Percentiles rank a stretch among this genome's conserved stretches.
Evolutionary conservation across 2,329 filamentous ascomycete species (phyloP).

Genomic region (Stemphylium lycopersici): DNA sequence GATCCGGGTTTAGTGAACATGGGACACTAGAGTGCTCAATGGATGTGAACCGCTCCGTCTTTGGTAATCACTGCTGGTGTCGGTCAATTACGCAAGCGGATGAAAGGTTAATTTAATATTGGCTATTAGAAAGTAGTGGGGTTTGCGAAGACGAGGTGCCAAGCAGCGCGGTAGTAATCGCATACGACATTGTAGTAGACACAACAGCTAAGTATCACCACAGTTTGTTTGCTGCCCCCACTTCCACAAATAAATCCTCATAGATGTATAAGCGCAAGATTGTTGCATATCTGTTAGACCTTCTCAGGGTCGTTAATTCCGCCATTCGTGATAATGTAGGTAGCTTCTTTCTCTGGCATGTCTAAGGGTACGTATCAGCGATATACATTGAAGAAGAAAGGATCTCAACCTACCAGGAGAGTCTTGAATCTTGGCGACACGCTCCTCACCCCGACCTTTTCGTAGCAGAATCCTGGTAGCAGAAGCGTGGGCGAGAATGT

Average conservation of each 20-base stretch:
- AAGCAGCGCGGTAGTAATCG: no score
- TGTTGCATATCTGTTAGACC: conserved; percentile 45
- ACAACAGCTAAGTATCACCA: neutral
- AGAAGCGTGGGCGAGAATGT: conserved; percentile 72
- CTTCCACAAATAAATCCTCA: neutral
- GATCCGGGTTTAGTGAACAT: no score
- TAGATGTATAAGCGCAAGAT: neutral
- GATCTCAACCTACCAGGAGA: conserved; percentile 62
- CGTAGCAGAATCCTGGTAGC: conserved; percentile 69
- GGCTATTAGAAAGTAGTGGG: no score
- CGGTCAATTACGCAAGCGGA: no score
- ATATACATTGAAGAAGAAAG: conserved; percentile 12
- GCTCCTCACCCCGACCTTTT: conserved; percentile 72
- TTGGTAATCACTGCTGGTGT: no score
- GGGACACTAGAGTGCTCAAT: no score
- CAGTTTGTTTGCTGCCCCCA: no score
- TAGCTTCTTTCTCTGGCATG: conserved; percentile 71
- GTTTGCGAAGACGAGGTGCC: no score
- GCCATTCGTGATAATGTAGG: conserved; percentile 72
- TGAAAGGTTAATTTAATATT: no score
- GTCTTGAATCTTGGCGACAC: conserved; percentile 72
- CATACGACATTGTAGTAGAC: neutral
- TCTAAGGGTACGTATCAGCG: conserved; percentile 54
- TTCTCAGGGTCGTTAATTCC: conserved; percentile 73
- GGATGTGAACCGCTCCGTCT: no score